Conservation (phyloP, 192 early-diverging fungal genomes). For the Piromyces sp. region DNA sequence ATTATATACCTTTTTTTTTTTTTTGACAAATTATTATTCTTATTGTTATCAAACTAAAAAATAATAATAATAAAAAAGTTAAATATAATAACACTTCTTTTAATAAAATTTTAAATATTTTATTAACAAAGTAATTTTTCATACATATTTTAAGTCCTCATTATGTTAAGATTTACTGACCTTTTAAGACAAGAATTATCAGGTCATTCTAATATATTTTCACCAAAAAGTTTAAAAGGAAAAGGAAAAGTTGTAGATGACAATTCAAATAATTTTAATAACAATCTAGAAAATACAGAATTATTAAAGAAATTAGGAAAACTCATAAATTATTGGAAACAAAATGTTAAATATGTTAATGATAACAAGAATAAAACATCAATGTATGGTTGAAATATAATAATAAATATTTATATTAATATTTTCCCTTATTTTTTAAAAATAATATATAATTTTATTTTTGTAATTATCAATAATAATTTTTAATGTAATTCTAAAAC, state of each 20-base stretch:
- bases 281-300: not conserved
- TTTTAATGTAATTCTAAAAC: no score
- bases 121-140: no score
- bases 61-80: no score
- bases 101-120: no score
- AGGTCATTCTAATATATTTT: not conserved
- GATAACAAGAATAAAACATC: not conserved
- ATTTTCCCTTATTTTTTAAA: no score
- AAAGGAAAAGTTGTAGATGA: not conserved
- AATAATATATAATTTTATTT: no score
- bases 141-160: no score
- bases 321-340: not conserved
- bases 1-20: no score
- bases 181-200: not conserved
- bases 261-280: not conserved
- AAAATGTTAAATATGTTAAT: not conserved
- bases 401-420: not conserved
- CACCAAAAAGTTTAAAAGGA: not conserved
- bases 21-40: no score
- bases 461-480: no score
- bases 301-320: not conserved
- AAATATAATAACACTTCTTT: no score
- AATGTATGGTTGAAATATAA: not conserved
- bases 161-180: not conserved
- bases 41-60: no score